These are phyloP conservation scores for Salvia hispanica DNA, from an alignment of 257 asterid species.

Conservation along the genomic window DNA sequence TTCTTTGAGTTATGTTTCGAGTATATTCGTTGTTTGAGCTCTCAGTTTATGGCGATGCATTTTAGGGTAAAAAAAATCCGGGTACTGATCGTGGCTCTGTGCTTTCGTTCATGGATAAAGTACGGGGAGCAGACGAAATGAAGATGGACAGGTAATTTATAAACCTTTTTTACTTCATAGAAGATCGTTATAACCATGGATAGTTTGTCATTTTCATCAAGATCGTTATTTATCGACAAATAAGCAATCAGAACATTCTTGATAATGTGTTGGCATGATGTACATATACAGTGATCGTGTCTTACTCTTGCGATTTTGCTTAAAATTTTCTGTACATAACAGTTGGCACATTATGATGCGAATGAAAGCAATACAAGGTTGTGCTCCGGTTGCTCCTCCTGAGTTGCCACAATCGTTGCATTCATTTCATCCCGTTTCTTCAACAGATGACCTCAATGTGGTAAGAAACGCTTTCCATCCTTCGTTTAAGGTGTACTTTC, in stretches of 20 bases:
- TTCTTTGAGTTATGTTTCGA: background rate
- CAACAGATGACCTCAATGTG: slow-evolving; percentile 70
- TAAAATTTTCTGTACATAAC: slow-evolving; percentile 24
- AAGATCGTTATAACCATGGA: background rate
- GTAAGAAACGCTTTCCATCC: slow-evolving; percentile 38
- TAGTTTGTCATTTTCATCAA: background rate
- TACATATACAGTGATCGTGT: background rate
- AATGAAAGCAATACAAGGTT: slow-evolving; percentile 66
- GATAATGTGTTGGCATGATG: background rate
- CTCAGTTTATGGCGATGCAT: slow-evolving; percentile 25
- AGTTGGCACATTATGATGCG: slow-evolving; percentile 99
- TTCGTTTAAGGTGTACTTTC: background rate
- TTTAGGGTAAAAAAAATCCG: slow-evolving; percentile 95
- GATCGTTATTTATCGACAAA: too few relatives aligned
- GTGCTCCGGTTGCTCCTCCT: slow-evolving; percentile 83
- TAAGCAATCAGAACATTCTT: background rate
- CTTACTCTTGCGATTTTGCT: slow-evolving; percentile 3
- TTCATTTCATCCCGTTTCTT: slow-evolving; percentile 68
- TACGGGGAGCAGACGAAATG: slow-evolving; percentile 73
- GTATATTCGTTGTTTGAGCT: background rate
- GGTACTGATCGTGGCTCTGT: slow-evolving; percentile 75
- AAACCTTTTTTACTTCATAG: background rate
- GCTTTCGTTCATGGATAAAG: slow-evolving; percentile 74
- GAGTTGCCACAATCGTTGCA: slow-evolving; percentile 93
- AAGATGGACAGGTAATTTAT: slow-evolving; percentile 74